phyloP scores from a whole-genome alignment of 2,329 filamentous ascomycete species.

The Alternaria incomplexa region DNA sequence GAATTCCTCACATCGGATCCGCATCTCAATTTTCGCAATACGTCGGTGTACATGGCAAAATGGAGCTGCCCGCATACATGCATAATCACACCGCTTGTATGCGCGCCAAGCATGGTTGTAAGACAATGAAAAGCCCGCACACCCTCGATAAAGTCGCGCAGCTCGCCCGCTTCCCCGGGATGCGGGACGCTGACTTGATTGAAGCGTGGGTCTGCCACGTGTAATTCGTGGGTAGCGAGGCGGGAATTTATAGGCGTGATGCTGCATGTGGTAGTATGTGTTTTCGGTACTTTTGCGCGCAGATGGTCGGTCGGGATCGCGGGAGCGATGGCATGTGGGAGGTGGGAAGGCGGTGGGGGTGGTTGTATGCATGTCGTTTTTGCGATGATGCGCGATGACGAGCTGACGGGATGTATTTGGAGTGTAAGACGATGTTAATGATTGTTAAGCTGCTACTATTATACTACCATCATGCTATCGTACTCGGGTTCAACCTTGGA shows the following conservation, averaged over 20 bases:
- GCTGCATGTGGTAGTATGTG: neutral
- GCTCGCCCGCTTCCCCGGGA: slow-evolving; percentile 28
- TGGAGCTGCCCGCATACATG: slow-evolving; percentile 25
- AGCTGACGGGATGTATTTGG: neutral
- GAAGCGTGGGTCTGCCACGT: slow-evolving; percentile 19
- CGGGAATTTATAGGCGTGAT: neutral
- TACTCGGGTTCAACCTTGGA: neutral
- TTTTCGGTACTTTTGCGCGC: neutral
- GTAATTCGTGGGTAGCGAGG: slow-evolving; percentile 7
- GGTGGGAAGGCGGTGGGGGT: neutral
- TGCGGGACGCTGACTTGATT: slow-evolving; percentile 22
- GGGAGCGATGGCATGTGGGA: neutral
- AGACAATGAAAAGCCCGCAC: neutral
- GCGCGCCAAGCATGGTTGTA: slow-evolving; percentile 16
- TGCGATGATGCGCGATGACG: neutral
- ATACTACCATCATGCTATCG: neutral
- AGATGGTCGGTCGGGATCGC: neutral
- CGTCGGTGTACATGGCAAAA: neutral
- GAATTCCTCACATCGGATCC: neutral
- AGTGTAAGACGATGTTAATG: neutral
- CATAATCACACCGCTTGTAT: slow-evolving; percentile 39
- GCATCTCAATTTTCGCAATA: neutral
- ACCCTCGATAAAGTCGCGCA: neutral
- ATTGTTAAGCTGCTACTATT: neutral
- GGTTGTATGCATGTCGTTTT: neutral